phyloP scores from a whole-genome alignment of 768 basidiomycete species.

The Sistotremastrum niveocremeum region DNA sequence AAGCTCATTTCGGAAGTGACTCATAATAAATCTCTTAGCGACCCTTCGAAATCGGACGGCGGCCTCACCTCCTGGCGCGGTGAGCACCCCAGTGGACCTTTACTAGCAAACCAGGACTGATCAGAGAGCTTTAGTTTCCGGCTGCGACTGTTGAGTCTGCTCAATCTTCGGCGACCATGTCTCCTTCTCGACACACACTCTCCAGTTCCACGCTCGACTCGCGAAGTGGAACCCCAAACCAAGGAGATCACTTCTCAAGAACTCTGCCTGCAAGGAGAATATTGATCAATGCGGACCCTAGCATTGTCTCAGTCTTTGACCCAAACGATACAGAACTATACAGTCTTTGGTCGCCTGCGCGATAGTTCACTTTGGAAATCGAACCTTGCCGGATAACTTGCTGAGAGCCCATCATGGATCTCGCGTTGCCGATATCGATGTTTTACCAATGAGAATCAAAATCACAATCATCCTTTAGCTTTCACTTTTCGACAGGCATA shows the following conservation, averaged over 20 bases:
- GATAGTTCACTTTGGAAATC: conserved; percentile 2
- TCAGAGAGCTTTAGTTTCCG: conserved; percentile 1
- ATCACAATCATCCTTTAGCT: too few species aligned
- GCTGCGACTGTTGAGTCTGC: conserved; percentile 9
- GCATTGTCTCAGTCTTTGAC: conserved; percentile 63
- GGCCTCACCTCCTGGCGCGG: not conserved
- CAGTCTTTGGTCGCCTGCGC: conserved; percentile 56
- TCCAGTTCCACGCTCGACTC: conserved; percentile 10
- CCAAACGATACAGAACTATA: conserved; percentile 64
- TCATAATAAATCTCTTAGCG: not conserved
- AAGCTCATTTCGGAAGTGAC: not conserved
- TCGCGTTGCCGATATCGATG: too few species aligned
- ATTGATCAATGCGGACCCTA: conserved; percentile 48
- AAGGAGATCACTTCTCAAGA: conserved; percentile 13
- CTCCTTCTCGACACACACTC: conserved; percentile 7
- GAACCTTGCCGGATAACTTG: too few species aligned
- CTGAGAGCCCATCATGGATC: too few species aligned
- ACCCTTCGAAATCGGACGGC: not conserved
- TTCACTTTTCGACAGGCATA: too few species aligned
- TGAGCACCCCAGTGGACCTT: not conserved
- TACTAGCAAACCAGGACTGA: not conserved
- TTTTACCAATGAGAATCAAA: too few species aligned
- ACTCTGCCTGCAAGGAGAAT: conserved; percentile 22
- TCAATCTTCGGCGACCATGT: conserved; percentile 14
- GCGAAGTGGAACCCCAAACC: conserved; percentile 4